These are phyloP conservation scores for Suhomyces coccinellae DNA, from an alignment of 1,139 yeast genomes.

Conservation along the genomic window DNA sequence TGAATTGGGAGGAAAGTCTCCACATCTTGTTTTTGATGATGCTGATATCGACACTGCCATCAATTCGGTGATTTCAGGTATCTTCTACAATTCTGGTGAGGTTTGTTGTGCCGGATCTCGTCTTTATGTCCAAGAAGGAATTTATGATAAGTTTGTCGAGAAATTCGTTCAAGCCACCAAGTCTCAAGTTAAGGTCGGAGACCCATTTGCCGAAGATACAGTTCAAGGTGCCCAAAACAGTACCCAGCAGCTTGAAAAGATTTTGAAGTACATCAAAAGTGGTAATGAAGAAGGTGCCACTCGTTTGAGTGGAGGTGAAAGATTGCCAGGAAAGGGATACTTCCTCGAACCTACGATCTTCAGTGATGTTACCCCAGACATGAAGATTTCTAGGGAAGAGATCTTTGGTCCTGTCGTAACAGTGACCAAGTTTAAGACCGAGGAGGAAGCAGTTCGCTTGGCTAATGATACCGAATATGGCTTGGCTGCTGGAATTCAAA, in stretches of 20 bases:
- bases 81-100: constrained; percentile 25
- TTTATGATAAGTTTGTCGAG: constrained; percentile 21
- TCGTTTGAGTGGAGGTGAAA: constrained; percentile 26
- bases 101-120: constrained; percentile 27
- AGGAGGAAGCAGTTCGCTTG: constrained; percentile 26
- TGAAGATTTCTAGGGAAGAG: constrained; percentile 31
- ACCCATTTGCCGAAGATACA: constrained; percentile 21
- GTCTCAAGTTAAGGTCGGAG: constrained; percentile 14
- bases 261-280: constrained; percentile 18
- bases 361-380: constrained; percentile 27
- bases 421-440: constrained; percentile 28
- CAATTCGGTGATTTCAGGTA: constrained; percentile 19
- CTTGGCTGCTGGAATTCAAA: constrained; percentile 14
- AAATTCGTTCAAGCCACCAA: constrained; percentile 20
- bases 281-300: constrained; percentile 23
- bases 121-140: constrained; percentile 22
- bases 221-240: constrained; percentile 26
- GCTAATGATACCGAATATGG: constrained; percentile 25
- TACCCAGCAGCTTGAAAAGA: constrained; percentile 20
- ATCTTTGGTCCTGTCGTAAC: constrained; percentile 33
- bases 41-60: constrained; percentile 54
- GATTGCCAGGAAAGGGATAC: constrained; percentile 25
- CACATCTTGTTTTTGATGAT: constrained; percentile 75
- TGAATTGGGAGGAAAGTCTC: constrained; percentile 87
- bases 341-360: constrained; percentile 29